Evolutionary conservation across 805 yeast species (phyloP).

Genomic region (Metschnikowia orientalis): DNA sequence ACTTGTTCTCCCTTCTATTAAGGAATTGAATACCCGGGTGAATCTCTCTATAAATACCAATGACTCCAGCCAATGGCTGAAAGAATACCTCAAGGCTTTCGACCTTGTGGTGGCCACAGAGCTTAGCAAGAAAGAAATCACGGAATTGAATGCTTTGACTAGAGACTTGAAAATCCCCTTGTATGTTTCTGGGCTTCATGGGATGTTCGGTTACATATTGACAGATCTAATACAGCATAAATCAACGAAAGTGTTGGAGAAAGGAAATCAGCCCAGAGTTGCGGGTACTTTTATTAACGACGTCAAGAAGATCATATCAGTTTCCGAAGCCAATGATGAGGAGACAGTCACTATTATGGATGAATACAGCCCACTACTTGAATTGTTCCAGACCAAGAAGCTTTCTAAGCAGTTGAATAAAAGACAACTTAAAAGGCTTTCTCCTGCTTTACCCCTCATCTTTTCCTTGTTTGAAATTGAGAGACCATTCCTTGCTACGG

Average conservation of each 20-base stretch:
- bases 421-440: slow-evolving; percentile 45
- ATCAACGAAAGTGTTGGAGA: slow-evolving; percentile 49
- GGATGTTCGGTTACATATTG: slow-evolving; percentile 78
- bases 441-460: slow-evolving; percentile 56
- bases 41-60: slow-evolving; percentile 43
- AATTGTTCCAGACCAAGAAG: slow-evolving; percentile 31
- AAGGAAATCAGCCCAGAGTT: slow-evolving; percentile 39
- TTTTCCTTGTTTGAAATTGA: slow-evolving; percentile 52
- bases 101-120: slow-evolving; percentile 78
- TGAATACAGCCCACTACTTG: slow-evolving; percentile 31
- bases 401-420: slow-evolving; percentile 40
- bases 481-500: slow-evolving; percentile 22
- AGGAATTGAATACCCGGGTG: slow-evolving; percentile 79
- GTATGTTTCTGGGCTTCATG: slow-evolving; percentile 66
- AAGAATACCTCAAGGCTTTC: slow-evolving; percentile 47
- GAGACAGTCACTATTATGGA: slow-evolving; percentile 38
- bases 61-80: slow-evolving; percentile 15
- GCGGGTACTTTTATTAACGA: slow-evolving; percentile 50
- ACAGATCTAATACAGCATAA: slow-evolving; percentile 69
- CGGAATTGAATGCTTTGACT: slow-evolving; percentile 49
- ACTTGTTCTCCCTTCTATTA: slow-evolving; percentile 52
- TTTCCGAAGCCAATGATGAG: slow-evolving; percentile 39
- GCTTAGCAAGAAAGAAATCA: slow-evolving; percentile 37
- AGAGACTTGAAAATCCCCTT: slow-evolving; percentile 59
- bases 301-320: slow-evolving; percentile 30